Evolutionary conservation across 805 yeast species (phyloP), one percentile per base, ranked within the genome.

Genomic region (Zygoascus bituminiphila): DNA sequence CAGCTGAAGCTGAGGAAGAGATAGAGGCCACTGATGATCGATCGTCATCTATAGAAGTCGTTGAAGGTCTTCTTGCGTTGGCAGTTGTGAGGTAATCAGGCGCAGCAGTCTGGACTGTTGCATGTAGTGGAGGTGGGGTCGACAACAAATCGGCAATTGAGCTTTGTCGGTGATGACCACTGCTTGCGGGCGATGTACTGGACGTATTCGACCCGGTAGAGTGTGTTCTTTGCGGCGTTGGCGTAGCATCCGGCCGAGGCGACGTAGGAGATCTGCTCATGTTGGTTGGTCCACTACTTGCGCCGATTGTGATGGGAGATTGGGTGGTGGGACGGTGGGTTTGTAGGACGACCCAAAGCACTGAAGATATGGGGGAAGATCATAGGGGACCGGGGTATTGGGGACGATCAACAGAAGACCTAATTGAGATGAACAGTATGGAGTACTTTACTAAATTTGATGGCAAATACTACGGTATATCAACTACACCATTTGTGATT

Each of bases 111-210:
- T 25, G 5, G 17, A 14, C 23, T 8, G 41, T 25, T 5, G 38
- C 12, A 40, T 48, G 44, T 31, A 58, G 42, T 8, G 65, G 62
- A 19, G 65, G 65, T 22, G 65, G 65, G n/a, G 62, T 53, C 9
- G 62, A 53, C 38, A 62, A 52, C 42, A 60, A 19, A 33, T 62
- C 65, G 15, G 62, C 65, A 47, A 62, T 61, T 19, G 64, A 60
- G 20, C 56, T 22, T 25, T 49, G 55, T 14, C 57, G 39, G 22
- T 43, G 44, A 17, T 41, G 44, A 17, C 15, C 7, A n/a, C 10
- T 24, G n/a, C 20, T 12, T 10, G 44, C 14, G 15, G 35, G 14
- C 2, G 20, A 14, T n/a, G 35, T 20, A 25, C 36, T 19, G 6
- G 35, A n/a, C 3, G 44, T 12, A 8, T 14, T 15, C 17, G 39